Conservation (phyloP, 345 rosid species). For the Noccaea caerulescens region DNA sequence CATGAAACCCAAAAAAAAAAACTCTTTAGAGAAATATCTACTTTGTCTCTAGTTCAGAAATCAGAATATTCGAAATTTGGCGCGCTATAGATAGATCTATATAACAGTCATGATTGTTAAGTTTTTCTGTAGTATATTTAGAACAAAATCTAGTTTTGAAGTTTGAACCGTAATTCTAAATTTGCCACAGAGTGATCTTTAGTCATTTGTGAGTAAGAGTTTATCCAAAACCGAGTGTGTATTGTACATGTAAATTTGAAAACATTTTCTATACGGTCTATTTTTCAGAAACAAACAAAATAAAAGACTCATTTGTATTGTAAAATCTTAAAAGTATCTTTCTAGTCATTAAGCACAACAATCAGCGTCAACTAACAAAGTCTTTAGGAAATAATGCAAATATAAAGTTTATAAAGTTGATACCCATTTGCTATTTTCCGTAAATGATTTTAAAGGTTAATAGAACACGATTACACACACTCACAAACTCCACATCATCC, state of each 20-base stretch:
- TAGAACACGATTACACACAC: not conserved
- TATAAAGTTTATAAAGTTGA: not conserved
- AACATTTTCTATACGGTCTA: too few relatives aligned
- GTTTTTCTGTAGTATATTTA: not conserved
- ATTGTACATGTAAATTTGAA: too few relatives aligned
- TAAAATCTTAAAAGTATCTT: too few relatives aligned
- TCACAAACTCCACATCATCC: not conserved
- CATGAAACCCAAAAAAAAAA: too few relatives aligned
- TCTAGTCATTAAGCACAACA: not conserved
- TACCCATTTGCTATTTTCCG: not conserved
- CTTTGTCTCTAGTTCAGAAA: not conserved
- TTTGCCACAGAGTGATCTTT: not conserved
- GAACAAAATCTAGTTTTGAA: not conserved
- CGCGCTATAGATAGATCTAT: too few relatives aligned
- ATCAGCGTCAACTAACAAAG: slow-evolving; percentile 9
- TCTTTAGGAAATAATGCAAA: not conserved
- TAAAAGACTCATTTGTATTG: too few relatives aligned
- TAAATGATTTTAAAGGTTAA: not conserved
- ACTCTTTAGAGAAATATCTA: not conserved
- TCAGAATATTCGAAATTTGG: not conserved
- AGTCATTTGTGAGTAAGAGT: too few relatives aligned
- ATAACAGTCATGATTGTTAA: not conserved
- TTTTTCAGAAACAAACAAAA: too few relatives aligned
- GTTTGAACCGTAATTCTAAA: not conserved
- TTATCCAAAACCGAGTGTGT: too few relatives aligned